Evolutionary conservation across 805 yeast genomes (phyloP), one percentile per base, ranked within the genome.

Genomic region (Pichia membranifaciens): DNA sequence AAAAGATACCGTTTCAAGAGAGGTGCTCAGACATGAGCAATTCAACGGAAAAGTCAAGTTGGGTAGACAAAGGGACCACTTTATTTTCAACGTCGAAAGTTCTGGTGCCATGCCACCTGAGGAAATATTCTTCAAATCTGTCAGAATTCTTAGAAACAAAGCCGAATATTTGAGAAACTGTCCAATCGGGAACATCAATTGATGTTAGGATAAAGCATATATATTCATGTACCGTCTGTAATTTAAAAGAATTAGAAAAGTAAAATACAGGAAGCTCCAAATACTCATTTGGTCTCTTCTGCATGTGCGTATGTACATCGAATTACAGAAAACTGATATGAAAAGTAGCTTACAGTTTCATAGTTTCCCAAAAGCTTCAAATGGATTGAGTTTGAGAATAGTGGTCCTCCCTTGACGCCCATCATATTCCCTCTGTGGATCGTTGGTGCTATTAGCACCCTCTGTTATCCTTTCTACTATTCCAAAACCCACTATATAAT

Each of bases 91-190:
- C 59, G 89, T 93, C 41, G 99, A 93, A 69, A 82, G 91, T 48
- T 83, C 96, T 2, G 98, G 99, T 35, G 96, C 97, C 37, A 90
- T 93, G 96, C 73, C 88, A 15, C 96, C 99, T 20, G 96, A 87
- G 59, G 98, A 91, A 70, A 88, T 93, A 46, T 93, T 93, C 69
- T 81, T 88, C 70, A 93, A 91, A 66, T 81, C 91, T 51, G 85
- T 93, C 43, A 78, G 91, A 64, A 82, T 89, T 46, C 74, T 93
- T 64, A 86, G 81, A 67, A 83, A 84, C 62, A 93, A 93, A 71
- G 90, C 87, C 32, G 87, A 82, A 54, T 84, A 82, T 62, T 72
- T 86, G 66, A 80, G 85, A 63, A 79, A 72, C 60, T 86, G 93
- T 66, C 91, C 93, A 43, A 84, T 86, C 51, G 78, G 81, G 38